Evolutionary conservation across 2,329 filamentous ascomycete genomes (phyloP), one percentile per base, ranked within the genome.

Genomic region (Aspergillus nomiae): DNA sequence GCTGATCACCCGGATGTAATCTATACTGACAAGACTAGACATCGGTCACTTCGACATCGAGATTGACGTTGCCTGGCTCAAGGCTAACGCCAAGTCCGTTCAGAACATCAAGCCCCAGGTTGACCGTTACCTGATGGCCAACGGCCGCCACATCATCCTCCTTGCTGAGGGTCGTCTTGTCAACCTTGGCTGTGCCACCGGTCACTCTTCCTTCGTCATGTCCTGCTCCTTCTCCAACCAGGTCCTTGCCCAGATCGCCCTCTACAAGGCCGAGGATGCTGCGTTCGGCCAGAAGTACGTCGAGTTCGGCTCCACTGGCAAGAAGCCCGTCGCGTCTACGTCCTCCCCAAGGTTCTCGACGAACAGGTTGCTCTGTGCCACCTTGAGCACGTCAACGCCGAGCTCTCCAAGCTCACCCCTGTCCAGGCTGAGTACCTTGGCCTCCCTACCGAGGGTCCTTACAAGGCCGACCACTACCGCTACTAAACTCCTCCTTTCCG

Each of bases 221-320:
- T 97, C 94, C 75, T 99, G 95, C 91, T 98, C 94, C 69, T 99
- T 99, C 91, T 96, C 94, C 88, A 99, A 99, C 91, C 95, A 99
- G 88, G 95, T 98, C 76, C 92, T 99, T 81, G 95, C 95, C 72
- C 95, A 99, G 87, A 98, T 99, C 85, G 90, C 96, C 86, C 86
- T 99, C 77, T 99, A 84, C 91, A 98, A 98, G 91, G 90, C 89
- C 76, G 86, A 90, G 75, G 94, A 98, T 80, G 87, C 87, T 79
- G 90, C 85, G 63, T 99, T 96, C 81, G 88, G 90, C 83, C 85
- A 92, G 84, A 97, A 97, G 88, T 96, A 97, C 85, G 84, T 94
- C 75, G 95, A 97, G 85, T 99, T 97, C 81, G 92, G 91, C 84
- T 92, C 94, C 87, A 88, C 87, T 69, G 92, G 91, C 82, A 93